These are phyloP conservation scores for Candida sp. DNA, from an alignment of 1,139 yeast species.

Conservation along the genomic window DNA sequence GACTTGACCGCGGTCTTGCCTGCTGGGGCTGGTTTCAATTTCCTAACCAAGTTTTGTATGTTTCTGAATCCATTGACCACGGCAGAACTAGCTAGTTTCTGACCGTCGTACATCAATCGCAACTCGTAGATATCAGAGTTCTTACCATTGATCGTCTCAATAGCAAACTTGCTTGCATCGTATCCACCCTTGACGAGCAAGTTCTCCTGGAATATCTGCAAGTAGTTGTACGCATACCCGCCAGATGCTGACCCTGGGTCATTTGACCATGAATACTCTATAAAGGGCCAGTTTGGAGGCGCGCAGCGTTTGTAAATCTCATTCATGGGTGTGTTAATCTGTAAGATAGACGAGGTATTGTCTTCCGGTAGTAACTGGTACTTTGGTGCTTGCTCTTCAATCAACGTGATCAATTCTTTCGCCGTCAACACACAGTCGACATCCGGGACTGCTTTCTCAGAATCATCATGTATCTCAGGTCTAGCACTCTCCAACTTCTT, in stretches of 20 bases:
- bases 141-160: conserved; percentile 56
- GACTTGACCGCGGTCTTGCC: conserved; percentile 20
- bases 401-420: conserved; percentile 76
- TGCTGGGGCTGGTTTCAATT: conserved; percentile 55
- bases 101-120: conserved; percentile 43
- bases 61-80: conserved; percentile 92
- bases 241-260: conserved; percentile 89
- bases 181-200: conserved; percentile 23
- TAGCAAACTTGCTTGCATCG: conserved; percentile 21
- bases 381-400: conserved; percentile 49
- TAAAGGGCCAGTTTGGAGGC: conserved; percentile 63
- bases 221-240: conserved; percentile 77
- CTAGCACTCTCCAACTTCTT: conserved; percentile 95
- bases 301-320: conserved; percentile 41
- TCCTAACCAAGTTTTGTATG: conserved; percentile 90
- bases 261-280: conserved; percentile 66
- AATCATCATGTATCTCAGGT: conserved; percentile 53
- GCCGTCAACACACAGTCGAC: conserved; percentile 97
- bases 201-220: conserved; percentile 40
- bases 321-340: conserved; percentile 11
- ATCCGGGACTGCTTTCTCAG: conserved; percentile 35
- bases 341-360: not conserved
- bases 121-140: conserved; percentile 80
- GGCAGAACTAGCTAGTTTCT: conserved; percentile 65
- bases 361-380: conserved; percentile 25